Evolutionary conservation across 2,329 filamentous ascomycete genomes (phyloP).

Genomic region (Fusarium udum): DNA sequence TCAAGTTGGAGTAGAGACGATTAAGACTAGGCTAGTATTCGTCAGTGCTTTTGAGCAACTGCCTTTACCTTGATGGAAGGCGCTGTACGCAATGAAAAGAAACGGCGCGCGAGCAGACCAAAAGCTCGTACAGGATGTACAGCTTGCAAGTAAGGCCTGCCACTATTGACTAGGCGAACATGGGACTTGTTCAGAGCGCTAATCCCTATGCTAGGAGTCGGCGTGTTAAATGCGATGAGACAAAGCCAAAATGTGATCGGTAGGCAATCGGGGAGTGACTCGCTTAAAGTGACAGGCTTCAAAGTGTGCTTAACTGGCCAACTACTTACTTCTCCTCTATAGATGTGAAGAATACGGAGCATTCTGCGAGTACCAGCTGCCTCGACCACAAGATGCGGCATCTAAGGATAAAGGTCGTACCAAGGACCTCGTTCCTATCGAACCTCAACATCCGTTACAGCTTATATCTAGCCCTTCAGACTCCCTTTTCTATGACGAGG

Average conservation of each 20-base stretch:
- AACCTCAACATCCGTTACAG: not conserved
- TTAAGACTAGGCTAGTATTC: not conserved
- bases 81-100: not conserved
- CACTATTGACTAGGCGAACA: accelerated
- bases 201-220: not conserved
- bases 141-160: not conserved
- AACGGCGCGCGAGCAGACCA: not conserved
- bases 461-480: not conserved
- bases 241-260: not conserved
- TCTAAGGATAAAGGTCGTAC: accelerated
- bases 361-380: not conserved
- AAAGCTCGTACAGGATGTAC: not conserved
- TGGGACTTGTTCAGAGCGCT: not conserved
- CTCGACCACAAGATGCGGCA: not conserved
- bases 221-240: not conserved
- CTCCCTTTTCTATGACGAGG: not conserved
- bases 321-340: not conserved
- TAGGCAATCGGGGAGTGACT: not conserved
- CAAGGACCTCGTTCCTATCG: not conserved
- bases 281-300: not conserved
- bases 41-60: accelerated
- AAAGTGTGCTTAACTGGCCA: not conserved
- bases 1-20: not conserved
- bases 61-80: accelerated
- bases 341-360: not conserved